Conservation (phyloP, 495 filamentous ascomycete genomes). For the Hyphodiscus hymeniophilus region DNA sequence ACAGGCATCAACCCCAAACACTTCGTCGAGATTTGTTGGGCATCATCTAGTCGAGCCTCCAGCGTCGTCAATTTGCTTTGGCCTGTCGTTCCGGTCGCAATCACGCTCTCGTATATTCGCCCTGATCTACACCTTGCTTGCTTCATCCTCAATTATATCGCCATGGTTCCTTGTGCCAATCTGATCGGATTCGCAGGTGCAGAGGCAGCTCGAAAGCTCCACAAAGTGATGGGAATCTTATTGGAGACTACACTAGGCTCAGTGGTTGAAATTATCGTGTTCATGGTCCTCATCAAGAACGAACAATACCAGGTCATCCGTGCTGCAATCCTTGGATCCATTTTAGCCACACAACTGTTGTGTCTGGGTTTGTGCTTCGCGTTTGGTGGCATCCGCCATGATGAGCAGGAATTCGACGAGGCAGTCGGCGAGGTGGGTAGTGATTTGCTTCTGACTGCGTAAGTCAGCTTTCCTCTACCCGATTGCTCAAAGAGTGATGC, state of each 20-base stretch:
- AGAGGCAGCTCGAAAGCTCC: slow-evolving; percentile 71
- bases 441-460: slow-evolving; percentile 31
- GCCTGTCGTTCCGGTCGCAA: slow-evolving; percentile 64
- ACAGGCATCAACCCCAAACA: slow-evolving; percentile 50
- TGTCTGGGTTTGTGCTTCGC: slow-evolving; percentile 76
- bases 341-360: slow-evolving; percentile 68
- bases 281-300: slow-evolving; percentile 57
- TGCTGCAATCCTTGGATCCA: slow-evolving; percentile 74
- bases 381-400: slow-evolving; percentile 57
- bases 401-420: slow-evolving; percentile 63
- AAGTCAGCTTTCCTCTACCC: neutral
- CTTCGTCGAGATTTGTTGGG: slow-evolving; percentile 53
- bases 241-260: slow-evolving; percentile 70
- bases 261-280: slow-evolving; percentile 74
- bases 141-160: slow-evolving; percentile 65
- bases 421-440: slow-evolving; percentile 75
- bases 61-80: slow-evolving; percentile 48
- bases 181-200: slow-evolving; percentile 78
- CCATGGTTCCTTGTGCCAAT: slow-evolving; percentile 86
- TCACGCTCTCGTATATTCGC: slow-evolving; percentile 54
- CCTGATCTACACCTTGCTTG: slow-evolving; percentile 53
- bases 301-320: slow-evolving; percentile 55
- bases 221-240: slow-evolving; percentile 69
- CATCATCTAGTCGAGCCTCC: slow-evolving; percentile 16
- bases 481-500: slow-evolving; percentile 2